phyloP scores from a whole-genome alignment of 1,284 basidiomycete species.

The Amylostereum areolatum region DNA sequence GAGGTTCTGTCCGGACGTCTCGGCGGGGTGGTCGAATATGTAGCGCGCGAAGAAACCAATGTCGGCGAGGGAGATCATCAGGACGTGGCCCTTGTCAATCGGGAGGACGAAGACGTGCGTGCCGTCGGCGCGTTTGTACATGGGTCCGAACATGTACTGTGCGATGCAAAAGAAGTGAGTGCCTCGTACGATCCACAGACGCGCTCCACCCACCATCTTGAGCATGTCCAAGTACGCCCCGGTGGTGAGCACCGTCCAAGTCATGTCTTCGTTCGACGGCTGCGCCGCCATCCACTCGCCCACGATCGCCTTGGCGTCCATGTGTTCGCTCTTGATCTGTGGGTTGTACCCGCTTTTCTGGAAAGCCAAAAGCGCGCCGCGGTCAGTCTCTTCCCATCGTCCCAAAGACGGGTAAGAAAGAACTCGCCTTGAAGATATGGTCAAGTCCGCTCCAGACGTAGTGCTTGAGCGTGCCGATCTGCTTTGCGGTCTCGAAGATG shows the following conservation, averaged over 20 bases:
- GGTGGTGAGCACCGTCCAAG: conserved; percentile 35
- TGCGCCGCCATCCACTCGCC: conserved; percentile 37
- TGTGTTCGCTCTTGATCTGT: conserved; percentile 26
- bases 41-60: conserved; percentile 42
- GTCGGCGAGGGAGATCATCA: conserved; percentile 40
- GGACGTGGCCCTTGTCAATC: conserved; percentile 32
- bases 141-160: conserved; percentile 33
- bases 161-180: background rate
- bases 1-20: conserved; percentile 35
- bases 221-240: conserved; percentile 43
- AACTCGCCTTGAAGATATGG: no score
- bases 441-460: no score
- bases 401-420: no score
- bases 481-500: no score
- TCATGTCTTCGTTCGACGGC: conserved; percentile 31
- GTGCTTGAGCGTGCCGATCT: no score
- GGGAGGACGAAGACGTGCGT: conserved; percentile 38
- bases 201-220: conserved; percentile 22
- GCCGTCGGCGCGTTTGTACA: conserved; percentile 33
- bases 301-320: conserved; percentile 39
- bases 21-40: conserved; percentile 36
- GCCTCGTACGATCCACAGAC: background rate
- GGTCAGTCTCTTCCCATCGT: background rate
- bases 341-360: conserved; percentile 12
- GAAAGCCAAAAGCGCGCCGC: background rate